Evolutionary conservation across 306 rosid genomes (phyloP), one percentile per base, ranked within the genome.

Genomic region (Fagus sylvatica): DNA sequence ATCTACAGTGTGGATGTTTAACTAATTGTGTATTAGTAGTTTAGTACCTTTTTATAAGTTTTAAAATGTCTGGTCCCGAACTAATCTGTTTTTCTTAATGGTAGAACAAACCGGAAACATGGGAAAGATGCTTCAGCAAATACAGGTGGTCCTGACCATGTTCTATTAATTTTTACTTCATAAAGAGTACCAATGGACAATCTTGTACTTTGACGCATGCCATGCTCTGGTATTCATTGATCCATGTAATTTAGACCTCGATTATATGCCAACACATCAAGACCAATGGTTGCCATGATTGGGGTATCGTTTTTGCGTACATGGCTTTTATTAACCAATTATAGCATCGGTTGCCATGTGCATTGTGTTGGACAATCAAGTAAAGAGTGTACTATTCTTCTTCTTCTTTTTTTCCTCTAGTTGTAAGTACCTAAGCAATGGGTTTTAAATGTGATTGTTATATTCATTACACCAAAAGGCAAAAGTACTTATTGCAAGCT

Each of bases 321-420:
- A 73, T 69, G 66, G 33, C 79, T 36, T 64, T 74, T 74, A 72
- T 71, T 11, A 77, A 55, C 19, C 75, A 32, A 70, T 28, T 34
- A 42, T 53, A 80, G 43, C 60, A 75, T 57, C 28, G 80, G 72
- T 74, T 75, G 77, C 69, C 93, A 87, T 90, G 93, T 87, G 91
- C 84, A 5, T 51, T 48, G 48, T 74, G 72, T 70, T 69, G 36
- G 72, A 56, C 7, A n/a, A 36, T 51, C 69, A 41, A 71, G 72
- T 76, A 71, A 65, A 12, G 80, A 77, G 6, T 56, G 36, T 65
- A 75, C 77, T 80, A 77, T 78, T 76, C 64, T 34, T 69, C 30
- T 79, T 73, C 75, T 79, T 22, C 28, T 40, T 13, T 73, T 46
- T 6, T 19, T 6, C 6, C 30, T 67, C 37, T 79, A 15, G 11